A percentile compares a stretch with the other conserved stretches of the same genome.
Evolutionary conservation across 495 filamentous ascomycete species (phyloP).

Genomic region (Talaromyces liani): DNA sequence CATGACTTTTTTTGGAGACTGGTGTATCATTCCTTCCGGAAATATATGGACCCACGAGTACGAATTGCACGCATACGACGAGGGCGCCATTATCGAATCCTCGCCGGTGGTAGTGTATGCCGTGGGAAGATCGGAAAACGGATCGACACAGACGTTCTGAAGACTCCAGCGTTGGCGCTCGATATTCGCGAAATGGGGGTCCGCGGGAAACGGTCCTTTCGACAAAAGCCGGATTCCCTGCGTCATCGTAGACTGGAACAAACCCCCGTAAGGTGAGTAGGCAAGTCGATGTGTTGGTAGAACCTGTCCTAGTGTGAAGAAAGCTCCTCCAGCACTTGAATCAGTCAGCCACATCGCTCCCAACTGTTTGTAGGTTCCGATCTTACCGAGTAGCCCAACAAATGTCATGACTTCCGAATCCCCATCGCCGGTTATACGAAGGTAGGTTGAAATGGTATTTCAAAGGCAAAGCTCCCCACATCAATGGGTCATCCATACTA

Average conservation of each 20-base stretch:
- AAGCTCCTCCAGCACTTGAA: constrained; percentile 47
- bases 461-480: constrained; percentile 82
- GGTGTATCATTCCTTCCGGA: constrained; percentile 89
- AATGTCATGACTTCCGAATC: constrained; percentile 85
- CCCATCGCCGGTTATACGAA: constrained; percentile 71
- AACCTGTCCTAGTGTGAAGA: constrained; percentile 84
- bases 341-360: constrained; percentile 16
- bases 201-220: constrained; percentile 45
- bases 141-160: constrained; percentile 39
- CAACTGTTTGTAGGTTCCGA: neutral
- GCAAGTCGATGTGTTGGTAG: constrained; percentile 77
- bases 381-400: constrained; percentile 57
- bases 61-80: constrained; percentile 53
- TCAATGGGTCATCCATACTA: constrained; percentile 88
- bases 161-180: constrained; percentile 31
- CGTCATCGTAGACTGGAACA: constrained; percentile 84
- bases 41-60: constrained; percentile 90
- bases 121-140: constrained; percentile 39
- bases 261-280: constrained; percentile 60
- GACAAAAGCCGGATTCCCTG: constrained; percentile 80
- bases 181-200: constrained; percentile 27
- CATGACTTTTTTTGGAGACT: constrained; percentile 69
- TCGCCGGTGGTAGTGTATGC: constrained; percentile 43
- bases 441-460: constrained; percentile 53
- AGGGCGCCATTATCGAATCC: constrained; percentile 49